phyloP scores from a whole-genome alignment of 345 rosid species.

The Arabidopsis arenosa region DNA sequence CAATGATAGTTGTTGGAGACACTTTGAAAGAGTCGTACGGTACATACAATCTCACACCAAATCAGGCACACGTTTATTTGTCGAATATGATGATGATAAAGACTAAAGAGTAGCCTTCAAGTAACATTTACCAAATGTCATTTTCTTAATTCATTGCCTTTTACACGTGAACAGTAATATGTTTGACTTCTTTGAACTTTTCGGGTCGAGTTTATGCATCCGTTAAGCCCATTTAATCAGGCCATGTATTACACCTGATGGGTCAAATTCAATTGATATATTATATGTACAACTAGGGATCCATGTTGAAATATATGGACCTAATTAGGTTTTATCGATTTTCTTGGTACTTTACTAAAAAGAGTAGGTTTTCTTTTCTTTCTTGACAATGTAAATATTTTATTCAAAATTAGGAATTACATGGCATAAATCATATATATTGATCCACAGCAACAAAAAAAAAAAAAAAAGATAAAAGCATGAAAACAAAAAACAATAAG shows the following conservation, averaged over 20 bases:
- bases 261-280: background rate
- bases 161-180: background rate
- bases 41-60: background rate
- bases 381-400: no score
- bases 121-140: slow-evolving; percentile 8
- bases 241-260: background rate
- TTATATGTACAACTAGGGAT: background rate
- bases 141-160: background rate
- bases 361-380: background rate
- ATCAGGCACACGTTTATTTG: slow-evolving; percentile 14
- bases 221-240: slow-evolving; percentile 22
- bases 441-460: no score
- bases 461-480: no score
- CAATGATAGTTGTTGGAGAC: background rate
- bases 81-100: background rate
- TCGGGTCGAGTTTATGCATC: background rate
- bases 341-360: background rate
- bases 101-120: slow-evolving; percentile 6
- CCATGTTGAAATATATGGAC: background rate
- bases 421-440: no score
- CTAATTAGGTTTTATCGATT: slow-evolving; percentile 1
- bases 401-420: no score
- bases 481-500: no score
- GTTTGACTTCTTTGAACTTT: background rate
- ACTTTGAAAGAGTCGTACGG: slow-evolving; percentile 32